Conservation (phyloP, 208 protist species). For the Wallacemonas rigidus region DNA sequence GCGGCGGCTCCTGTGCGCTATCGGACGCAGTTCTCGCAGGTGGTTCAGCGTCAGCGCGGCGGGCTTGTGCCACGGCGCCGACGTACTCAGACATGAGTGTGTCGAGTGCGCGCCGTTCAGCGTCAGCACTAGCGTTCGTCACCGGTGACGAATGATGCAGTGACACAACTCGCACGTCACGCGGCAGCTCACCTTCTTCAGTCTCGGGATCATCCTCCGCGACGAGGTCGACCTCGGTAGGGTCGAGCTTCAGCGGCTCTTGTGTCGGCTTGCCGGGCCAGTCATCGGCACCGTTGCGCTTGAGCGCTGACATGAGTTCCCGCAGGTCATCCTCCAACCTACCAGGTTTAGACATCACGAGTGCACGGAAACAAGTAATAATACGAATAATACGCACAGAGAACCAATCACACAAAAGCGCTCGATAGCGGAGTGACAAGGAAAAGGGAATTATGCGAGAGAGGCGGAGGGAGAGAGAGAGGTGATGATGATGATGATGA, state of each 20-base stretch:
- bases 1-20: background rate
- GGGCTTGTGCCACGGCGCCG: slow-evolving; percentile 24
- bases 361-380: too few relatives aligned
- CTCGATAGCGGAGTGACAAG: too few relatives aligned
- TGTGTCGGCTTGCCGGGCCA: slow-evolving; percentile 50
- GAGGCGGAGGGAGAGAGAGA: too few relatives aligned
- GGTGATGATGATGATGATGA: too few relatives aligned
- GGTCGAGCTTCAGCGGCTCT: background rate
- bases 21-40: background rate
- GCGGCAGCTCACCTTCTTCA: background rate
- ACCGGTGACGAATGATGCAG: background rate
- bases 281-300: slow-evolving; percentile 33
- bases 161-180: background rate
- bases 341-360: background rate
- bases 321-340: slow-evolving; percentile 23
- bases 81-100: slow-evolving; percentile 49
- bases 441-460: too few relatives aligned
- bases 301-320: slow-evolving; percentile 30
- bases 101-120: slow-evolving; percentile 23
- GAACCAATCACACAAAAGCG: too few relatives aligned
- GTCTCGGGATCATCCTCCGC: background rate
- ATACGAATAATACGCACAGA: too few relatives aligned
- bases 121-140: background rate
- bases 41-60: slow-evolving; percentile 4
- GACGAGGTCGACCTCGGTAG: too few relatives aligned